Conservation (phyloP, 2,329 filamentous ascomycete species). For the Tolypocladium album region DNA sequence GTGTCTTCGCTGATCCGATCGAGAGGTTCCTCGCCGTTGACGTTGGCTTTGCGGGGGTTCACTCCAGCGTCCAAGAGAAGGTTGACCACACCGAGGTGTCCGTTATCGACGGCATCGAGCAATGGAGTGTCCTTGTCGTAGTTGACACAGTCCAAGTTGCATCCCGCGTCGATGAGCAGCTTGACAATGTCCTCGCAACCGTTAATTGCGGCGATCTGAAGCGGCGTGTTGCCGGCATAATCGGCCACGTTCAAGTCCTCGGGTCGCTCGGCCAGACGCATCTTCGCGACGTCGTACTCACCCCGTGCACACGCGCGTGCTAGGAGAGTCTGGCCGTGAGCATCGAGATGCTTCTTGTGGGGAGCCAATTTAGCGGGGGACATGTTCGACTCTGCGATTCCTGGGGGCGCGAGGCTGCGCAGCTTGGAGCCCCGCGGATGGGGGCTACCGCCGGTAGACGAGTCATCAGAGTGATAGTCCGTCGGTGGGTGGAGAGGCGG, state of each 20-base stretch:
- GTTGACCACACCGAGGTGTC: conserved; percentile 79
- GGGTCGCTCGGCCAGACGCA: conserved; percentile 64
- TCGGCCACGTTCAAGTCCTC: conserved; percentile 85
- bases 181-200: conserved; percentile 81
- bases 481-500: conserved; percentile 46
- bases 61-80: conserved; percentile 77
- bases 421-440: conserved; percentile 48
- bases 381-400: conserved; percentile 47
- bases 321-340: conserved; percentile 81
- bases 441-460: conserved; percentile 49
- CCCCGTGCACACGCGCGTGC: conserved; percentile 84
- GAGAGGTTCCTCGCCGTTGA: conserved; percentile 84
- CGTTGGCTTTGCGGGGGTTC: conserved; percentile 82
- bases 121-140: conserved; percentile 87
- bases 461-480: conserved; percentile 59
- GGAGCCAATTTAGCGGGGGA: conserved; percentile 58
- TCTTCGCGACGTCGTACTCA: conserved; percentile 68
- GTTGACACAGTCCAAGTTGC: conserved; percentile 68
- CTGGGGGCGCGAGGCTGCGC: conserved; percentile 43
- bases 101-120: conserved; percentile 93
- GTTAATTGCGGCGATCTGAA: conserved; percentile 86
- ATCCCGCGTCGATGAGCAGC: conserved; percentile 74
- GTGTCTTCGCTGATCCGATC: conserved; percentile 68
- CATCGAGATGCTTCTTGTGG: conserved; percentile 82
- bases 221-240: conserved; percentile 89